Evolutionary conservation across 2,329 filamentous ascomycete genomes (phyloP).

Genomic region (Calonectria pauciramosa): DNA sequence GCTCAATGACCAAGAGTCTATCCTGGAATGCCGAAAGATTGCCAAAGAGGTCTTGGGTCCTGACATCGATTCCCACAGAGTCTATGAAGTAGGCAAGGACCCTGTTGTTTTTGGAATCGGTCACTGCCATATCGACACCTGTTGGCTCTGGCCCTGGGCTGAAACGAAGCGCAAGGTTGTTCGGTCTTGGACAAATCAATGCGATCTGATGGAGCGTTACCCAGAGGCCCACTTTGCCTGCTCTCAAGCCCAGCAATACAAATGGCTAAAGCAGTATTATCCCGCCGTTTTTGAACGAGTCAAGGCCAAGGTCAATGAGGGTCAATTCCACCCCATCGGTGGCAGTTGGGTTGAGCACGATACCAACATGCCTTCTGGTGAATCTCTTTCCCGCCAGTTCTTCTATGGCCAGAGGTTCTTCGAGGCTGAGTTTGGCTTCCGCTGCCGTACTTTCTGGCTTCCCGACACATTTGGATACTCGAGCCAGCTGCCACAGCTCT

Average conservation of each 20-base stretch:
- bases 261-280: slow-evolving; percentile 94
- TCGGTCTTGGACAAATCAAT: slow-evolving; percentile 96
- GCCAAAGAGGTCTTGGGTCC: slow-evolving; percentile 86
- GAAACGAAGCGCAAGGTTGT: slow-evolving; percentile 98
- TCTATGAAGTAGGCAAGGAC: slow-evolving; percentile 82
- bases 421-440: slow-evolving; percentile 89
- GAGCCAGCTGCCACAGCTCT: slow-evolving; percentile 92
- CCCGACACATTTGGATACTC: slow-evolving; percentile 99
- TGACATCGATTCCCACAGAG: slow-evolving; percentile 83
- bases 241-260: slow-evolving; percentile 97
- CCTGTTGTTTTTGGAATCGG: slow-evolving; percentile 90
- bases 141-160: slow-evolving; percentile 98
- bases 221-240: slow-evolving; percentile 93
- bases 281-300: slow-evolving; percentile 91
- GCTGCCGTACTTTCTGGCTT: slow-evolving; percentile 95
- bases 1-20: slow-evolving; percentile 81
- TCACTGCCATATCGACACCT: slow-evolving; percentile 98
- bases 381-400: slow-evolving; percentile 94
- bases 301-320: slow-evolving; percentile 90
- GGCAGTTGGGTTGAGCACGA: slow-evolving; percentile 99
- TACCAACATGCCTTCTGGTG: slow-evolving; percentile 96
- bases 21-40: slow-evolving; percentile 85
- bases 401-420: slow-evolving; percentile 96
- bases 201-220: slow-evolving; percentile 94
- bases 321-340: slow-evolving; percentile 93